Evolutionary conservation across 2,329 filamentous ascomycete species (phyloP).

Genomic region (Neodidymelliopsis sp.): DNA sequence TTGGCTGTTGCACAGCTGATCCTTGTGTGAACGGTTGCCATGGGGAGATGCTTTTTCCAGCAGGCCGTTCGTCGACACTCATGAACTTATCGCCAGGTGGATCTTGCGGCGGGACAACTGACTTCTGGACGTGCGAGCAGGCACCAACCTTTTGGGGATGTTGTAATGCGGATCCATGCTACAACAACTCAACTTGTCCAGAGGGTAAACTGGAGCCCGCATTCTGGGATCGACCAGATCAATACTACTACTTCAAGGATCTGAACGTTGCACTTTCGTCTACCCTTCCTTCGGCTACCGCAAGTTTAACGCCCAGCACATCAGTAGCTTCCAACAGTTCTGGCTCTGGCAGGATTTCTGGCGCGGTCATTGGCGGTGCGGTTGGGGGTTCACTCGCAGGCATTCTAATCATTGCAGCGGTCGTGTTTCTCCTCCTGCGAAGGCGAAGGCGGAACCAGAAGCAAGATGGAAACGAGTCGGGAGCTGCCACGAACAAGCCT

Average conservation of each 20-base stretch:
- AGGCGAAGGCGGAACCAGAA: neutral
- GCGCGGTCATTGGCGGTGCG: slow-evolving; percentile 10
- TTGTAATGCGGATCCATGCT: slow-evolving; percentile 46
- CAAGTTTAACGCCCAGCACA: neutral
- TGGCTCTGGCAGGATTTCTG: neutral
- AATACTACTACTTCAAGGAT: slow-evolving; percentile 22
- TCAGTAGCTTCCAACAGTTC: neutral
- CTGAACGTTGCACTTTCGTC: slow-evolving; percentile 16
- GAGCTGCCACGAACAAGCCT: slow-evolving; percentile 4
- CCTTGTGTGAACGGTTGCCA: slow-evolving; percentile 47
- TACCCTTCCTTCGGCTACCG: slow-evolving; percentile 7
- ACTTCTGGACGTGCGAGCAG: slow-evolving; percentile 48
- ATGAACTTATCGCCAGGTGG: slow-evolving; percentile 40
- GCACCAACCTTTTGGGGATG: slow-evolving; percentile 46
- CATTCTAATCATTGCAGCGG: neutral
- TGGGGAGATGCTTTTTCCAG: slow-evolving; percentile 33
- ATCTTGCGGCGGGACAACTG: slow-evolving; percentile 30
- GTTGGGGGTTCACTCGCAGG: slow-evolving; percentile 6
- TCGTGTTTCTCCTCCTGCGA: slow-evolving; percentile 10
- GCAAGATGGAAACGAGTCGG: neutral
- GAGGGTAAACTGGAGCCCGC: slow-evolving; percentile 30
- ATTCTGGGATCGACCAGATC: slow-evolving; percentile 23
- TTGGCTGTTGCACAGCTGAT: slow-evolving; percentile 48
- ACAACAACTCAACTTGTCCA: slow-evolving; percentile 34
- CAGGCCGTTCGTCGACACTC: slow-evolving; percentile 37